These are phyloP conservation scores for Ophiosphaerella korrae DNA, from an alignment of 2,329 filamentous ascomycete genomes.

Conservation along the genomic window DNA sequence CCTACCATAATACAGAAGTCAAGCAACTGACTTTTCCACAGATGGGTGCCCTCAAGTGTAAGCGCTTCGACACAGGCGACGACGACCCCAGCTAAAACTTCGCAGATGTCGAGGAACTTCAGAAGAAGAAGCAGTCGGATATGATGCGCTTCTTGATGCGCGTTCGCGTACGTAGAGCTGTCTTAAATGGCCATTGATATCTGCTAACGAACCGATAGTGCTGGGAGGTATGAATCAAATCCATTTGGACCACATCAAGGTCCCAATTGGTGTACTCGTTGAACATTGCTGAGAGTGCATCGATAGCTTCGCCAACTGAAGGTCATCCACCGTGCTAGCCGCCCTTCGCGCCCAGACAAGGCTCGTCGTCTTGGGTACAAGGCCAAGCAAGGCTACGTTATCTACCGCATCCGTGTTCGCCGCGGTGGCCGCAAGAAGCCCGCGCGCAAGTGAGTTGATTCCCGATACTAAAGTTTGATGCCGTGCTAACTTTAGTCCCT, in stretches of 20 bases:
- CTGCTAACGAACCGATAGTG: slow-evolving; percentile 58
- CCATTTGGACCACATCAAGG: slow-evolving; percentile 21
- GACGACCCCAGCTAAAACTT: slow-evolving; percentile 47
- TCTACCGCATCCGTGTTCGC: slow-evolving; percentile 98
- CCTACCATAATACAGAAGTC: slow-evolving; percentile 1
- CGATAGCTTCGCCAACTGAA: slow-evolving; percentile 99
- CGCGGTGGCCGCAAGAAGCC: slow-evolving; percentile 99
- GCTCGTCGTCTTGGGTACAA: slow-evolving; percentile 99
- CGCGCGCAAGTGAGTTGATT: slow-evolving; percentile 67
- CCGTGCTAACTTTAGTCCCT: slow-evolving; percentile 34
- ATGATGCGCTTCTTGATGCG: slow-evolving; percentile 99
- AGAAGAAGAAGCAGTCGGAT: slow-evolving; percentile 99
- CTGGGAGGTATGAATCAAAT: slow-evolving; percentile 81
- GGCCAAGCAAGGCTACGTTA: slow-evolving; percentile 99
- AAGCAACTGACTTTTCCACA: slow-evolving; percentile 47
- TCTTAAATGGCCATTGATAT: slow-evolving; percentile 11
- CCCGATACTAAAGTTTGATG: neutral
- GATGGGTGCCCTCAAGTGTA: slow-evolving; percentile 98
- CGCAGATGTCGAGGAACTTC: slow-evolving; percentile 90
- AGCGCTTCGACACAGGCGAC: slow-evolving; percentile 9
- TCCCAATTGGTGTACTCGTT: slow-evolving; percentile 78
- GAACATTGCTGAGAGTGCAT: slow-evolving; percentile 99
- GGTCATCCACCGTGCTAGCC: slow-evolving; percentile 98
- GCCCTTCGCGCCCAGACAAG: slow-evolving; percentile 98
- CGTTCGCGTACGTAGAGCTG: slow-evolving; percentile 58